These are phyloP conservation scores for Crassisporium funariophilum DNA, from an alignment of 768 basidiomycete species.

Conservation along the genomic window DNA sequence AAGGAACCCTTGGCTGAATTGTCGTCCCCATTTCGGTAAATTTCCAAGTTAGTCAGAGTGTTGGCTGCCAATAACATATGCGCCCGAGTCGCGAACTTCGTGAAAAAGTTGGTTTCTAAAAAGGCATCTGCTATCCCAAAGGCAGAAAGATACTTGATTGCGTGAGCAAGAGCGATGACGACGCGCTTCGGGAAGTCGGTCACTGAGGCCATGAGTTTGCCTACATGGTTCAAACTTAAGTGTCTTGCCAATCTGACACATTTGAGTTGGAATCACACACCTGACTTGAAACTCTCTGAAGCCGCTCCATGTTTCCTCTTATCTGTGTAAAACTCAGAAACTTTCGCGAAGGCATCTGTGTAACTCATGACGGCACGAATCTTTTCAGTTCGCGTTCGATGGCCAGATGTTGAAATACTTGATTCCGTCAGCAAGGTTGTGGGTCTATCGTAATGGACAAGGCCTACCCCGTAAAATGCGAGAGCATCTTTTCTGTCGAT, in stretches of 20 bases:
- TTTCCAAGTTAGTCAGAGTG: conserved; percentile 86
- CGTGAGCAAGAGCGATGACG: conserved; percentile 71
- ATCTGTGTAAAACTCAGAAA: conserved; percentile 68
- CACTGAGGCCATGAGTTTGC: conserved; percentile 60
- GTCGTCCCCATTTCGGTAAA: conserved; percentile 92
- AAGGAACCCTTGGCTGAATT: conserved; percentile 73
- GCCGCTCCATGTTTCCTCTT: conserved; percentile 40
- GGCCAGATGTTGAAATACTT: conserved; percentile 40
- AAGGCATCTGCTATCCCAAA: conserved; percentile 84
- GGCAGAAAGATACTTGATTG: conserved; percentile 65
- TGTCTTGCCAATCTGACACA: background rate
- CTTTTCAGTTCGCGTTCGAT: conserved; percentile 63
- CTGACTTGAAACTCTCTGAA: conserved; percentile 48
- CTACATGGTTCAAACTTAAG: conserved; percentile 34
- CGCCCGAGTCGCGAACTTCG: conserved; percentile 69
- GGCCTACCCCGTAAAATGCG: conserved; percentile 65
- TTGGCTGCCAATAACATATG: conserved; percentile 91
- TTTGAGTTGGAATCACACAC: conserved; percentile 36
- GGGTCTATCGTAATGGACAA: background rate
- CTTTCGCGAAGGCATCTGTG: conserved; percentile 66
- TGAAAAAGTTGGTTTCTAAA: conserved; percentile 76
- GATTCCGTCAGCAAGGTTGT: conserved; percentile 7
- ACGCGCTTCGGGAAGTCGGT: conserved; percentile 71
- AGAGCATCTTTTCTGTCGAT: conserved; percentile 74
- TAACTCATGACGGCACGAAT: conserved; percentile 58